Percentiles rank a stretch among this genome's conserved stretches.
Evolutionary conservation across 805 yeast species (phyloP).

Genomic region (Schwanniomyces vanrijiae): DNA sequence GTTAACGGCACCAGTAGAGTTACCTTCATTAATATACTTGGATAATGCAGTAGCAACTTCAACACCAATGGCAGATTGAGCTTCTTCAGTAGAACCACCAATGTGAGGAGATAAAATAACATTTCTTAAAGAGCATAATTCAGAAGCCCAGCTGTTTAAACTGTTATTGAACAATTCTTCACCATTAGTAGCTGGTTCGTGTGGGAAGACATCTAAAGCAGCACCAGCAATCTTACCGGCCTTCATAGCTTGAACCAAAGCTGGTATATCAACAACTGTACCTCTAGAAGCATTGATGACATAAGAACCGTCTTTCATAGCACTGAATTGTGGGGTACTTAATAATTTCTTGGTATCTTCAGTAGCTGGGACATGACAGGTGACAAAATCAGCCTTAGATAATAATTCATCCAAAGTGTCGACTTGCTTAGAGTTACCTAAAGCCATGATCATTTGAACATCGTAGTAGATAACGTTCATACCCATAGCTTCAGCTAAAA

Average conservation of each 20-base stretch:
- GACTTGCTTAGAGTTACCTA: constrained; percentile 96
- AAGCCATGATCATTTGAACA: constrained; percentile 86
- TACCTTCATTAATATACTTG: constrained; percentile 94
- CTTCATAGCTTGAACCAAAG: constrained; percentile 87
- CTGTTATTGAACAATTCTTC: constrained; percentile 69
- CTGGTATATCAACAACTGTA: constrained; percentile 94
- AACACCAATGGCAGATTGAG: constrained; percentile 95
- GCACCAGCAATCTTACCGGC: constrained; percentile 95
- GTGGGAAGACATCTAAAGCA: constrained; percentile 93
- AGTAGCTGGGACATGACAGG: constrained; percentile 93
- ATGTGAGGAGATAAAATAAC: constrained; percentile 95
- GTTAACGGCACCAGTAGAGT: constrained; percentile 92
- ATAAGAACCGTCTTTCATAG: constrained; percentile 95
- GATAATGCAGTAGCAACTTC: constrained; percentile 87
- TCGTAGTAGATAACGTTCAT: constrained; percentile 95
- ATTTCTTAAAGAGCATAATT: constrained; percentile 78
- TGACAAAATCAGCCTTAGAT: constrained; percentile 78
- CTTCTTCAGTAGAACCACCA: constrained; percentile 99
- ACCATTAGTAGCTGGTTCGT: constrained; percentile 97
- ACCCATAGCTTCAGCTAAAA: constrained; percentile 96
- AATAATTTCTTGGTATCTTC: constrained; percentile 89
- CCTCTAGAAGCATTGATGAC: constrained; percentile 97
- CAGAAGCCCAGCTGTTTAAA: constrained; percentile 81
- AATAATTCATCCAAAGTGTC: constrained; percentile 80
- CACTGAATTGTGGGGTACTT: constrained; percentile 86